Base-by-base conservation (phyloP, 169 alveolate genomes). In the Cyclospora cayetanensis region DNA sequence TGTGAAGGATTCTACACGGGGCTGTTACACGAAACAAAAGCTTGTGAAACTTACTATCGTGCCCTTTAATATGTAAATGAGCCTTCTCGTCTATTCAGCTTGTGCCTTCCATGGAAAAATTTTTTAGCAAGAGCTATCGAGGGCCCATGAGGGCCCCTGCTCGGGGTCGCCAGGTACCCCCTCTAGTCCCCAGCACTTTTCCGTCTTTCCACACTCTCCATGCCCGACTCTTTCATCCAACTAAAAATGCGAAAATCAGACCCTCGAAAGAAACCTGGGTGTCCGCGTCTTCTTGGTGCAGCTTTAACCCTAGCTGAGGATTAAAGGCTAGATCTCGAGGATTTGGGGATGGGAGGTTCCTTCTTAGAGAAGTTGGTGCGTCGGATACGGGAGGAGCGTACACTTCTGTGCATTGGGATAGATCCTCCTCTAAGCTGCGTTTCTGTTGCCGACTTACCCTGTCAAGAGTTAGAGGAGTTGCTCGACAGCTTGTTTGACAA, bases 381-480 rank as follows among this genome's bases (percentile, higher is more conserved):
- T 86, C 2, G 96, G 70, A 52, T 95, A 92, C 65, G 37, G 72
- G 90, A 90, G 74, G 60, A 66, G 80, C 92, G 91, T 46, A 91
- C 95, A 35, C 87, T 91, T 66, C 94, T 94, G 41, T 91, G 94
- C 74, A 94, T 91, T 37, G 95, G 95, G 41, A 77, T 94, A 34
- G 93, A 93, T 60, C 95, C 95, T 7, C 42, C 60, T 25, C 83
- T 20, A 60, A 84, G 90, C 82, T 89, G 85, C 68, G 34, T 25
- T 11, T 5, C 35, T 63, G 29, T 11, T n/a, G 15, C 22, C 84
- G 53, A 43, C 42, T 92, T 18, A 34, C 31, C 76, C 25, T 63
- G 55, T 65, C 85, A 0, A 2, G 63, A 55, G 27, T 79, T 52
- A 25, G 65, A 12, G 65, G 63, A 37, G 68, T 41, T 68, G n/a